These are phyloP conservation scores for Lodderomyces margitis DNA, from an alignment of 1,139 yeast species.

Conservation along the genomic window DNA sequence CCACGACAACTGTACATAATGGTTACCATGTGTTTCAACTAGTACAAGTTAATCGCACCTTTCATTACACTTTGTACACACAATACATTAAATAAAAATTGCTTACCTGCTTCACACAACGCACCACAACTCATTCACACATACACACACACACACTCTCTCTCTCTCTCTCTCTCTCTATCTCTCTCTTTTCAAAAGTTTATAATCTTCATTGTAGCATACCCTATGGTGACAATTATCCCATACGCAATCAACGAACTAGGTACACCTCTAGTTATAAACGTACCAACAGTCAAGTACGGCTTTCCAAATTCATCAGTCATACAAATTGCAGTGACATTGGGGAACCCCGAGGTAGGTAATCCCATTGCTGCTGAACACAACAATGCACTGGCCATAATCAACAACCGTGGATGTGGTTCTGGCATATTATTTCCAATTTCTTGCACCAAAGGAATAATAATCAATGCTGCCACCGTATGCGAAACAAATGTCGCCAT, in stretches of 20 bases:
- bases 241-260: constrained; percentile 56
- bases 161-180: neutral
- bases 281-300: constrained; percentile 61
- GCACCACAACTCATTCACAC: too few relatives aligned
- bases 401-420: constrained; percentile 58
- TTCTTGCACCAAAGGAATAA: constrained; percentile 67
- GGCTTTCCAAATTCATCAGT: constrained; percentile 69
- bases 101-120: too few relatives aligned
- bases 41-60: too few relatives aligned
- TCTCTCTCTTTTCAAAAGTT: constrained; percentile 26
- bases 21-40: too few relatives aligned
- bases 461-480: constrained; percentile 73
- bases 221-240: constrained; percentile 62
- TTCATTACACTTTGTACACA: too few relatives aligned
- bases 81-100: too few relatives aligned
- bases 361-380: constrained; percentile 79
- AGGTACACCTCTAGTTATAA: constrained; percentile 72
- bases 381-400: constrained; percentile 64
- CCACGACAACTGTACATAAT: too few relatives aligned
- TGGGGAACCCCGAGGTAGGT: constrained; percentile 77
- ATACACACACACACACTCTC: too few relatives aligned
- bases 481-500: constrained; percentile 77
- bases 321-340: constrained; percentile 77
- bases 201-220: constrained; percentile 57
- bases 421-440: constrained; percentile 58